Evolutionary conservation across 192 early-diverging fungal species (phyloP).

Genomic region (Piromyces sp.): DNA sequence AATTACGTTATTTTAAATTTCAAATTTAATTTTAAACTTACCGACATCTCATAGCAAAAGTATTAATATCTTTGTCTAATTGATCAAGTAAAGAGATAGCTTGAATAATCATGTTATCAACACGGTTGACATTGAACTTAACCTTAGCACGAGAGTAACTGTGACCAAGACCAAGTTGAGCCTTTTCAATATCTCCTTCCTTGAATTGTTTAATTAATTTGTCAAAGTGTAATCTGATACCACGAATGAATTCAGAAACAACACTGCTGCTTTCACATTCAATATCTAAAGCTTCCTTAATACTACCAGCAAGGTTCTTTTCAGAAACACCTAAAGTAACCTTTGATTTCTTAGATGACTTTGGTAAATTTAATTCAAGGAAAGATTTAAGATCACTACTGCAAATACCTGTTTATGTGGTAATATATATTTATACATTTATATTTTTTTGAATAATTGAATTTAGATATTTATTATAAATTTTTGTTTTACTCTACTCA

Average conservation of each 20-base stretch:
- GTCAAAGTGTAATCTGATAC: constrained; percentile 77
- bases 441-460: too few relatives aligned
- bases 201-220: constrained; percentile 77
- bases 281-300: constrained; percentile 13
- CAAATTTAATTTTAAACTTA: constrained; percentile 8
- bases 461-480: too few relatives aligned
- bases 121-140: constrained; percentile 98
- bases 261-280: constrained; percentile 36
- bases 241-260: constrained; percentile 80
- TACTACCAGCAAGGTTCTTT: constrained; percentile 56
- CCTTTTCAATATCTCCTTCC: constrained; percentile 77
- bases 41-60: constrained; percentile 84
- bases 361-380: constrained; percentile 84
- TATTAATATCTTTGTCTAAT: constrained; percentile 97
- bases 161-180: constrained; percentile 95
- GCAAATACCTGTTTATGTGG: constrained; percentile 44
- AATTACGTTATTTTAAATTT: neutral
- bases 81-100: constrained; percentile 92
- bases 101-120: constrained; percentile 99
- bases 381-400: constrained; percentile 79
- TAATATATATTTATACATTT: neutral
- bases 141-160: constrained; percentile 96
- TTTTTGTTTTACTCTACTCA: too few relatives aligned
- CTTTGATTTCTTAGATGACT: constrained; percentile 56
- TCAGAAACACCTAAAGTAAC: constrained; percentile 71